A percentile compares a stretch with the other conserved stretches of the same genome.
Conservation (phyloP, 805 yeast species). For the Sugiyamaella boreocaroliniensis region DNA sequence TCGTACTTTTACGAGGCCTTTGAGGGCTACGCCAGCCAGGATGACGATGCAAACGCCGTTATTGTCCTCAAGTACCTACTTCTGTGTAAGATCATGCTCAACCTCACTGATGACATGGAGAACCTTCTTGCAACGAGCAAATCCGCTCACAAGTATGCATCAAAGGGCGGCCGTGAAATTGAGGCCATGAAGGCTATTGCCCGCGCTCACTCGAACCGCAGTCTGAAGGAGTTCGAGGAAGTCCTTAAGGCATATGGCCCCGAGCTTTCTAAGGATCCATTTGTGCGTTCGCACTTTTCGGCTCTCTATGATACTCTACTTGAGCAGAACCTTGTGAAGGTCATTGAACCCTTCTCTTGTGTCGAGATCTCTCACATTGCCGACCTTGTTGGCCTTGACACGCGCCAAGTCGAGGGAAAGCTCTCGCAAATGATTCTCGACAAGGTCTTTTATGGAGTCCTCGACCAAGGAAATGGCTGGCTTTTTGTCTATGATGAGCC, state of each 20-base stretch:
- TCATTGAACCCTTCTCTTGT: conserved; percentile 91
- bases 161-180: conserved; percentile 55
- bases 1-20: conserved; percentile 94
- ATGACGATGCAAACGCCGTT: conserved; percentile 45
- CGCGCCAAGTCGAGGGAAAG: conserved; percentile 87
- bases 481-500: conserved; percentile 86
- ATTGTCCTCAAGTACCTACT: conserved; percentile 87
- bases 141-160: conserved; percentile 59
- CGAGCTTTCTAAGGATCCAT: conserved; percentile 78
- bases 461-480: conserved; percentile 99
- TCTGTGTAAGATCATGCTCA: conserved; percentile 87
- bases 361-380: conserved; percentile 92
- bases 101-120: conserved; percentile 77
- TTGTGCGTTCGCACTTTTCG: conserved; percentile 85
- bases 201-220: conserved; percentile 80
- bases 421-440: conserved; percentile 94
- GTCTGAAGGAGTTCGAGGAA: conserved; percentile 84
- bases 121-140: conserved; percentile 63
- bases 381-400: conserved; percentile 77
- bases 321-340: conserved; percentile 87
- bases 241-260: conserved; percentile 58
- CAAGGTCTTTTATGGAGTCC: conserved; percentile 88
- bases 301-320: conserved; percentile 88
- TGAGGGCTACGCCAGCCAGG: conserved; percentile 73
- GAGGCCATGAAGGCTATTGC: conserved; percentile 96